Evolutionary conservation across 1,284 basidiomycete species (phyloP).

Genomic region (Melanopsichium pennsylvanicum): DNA sequence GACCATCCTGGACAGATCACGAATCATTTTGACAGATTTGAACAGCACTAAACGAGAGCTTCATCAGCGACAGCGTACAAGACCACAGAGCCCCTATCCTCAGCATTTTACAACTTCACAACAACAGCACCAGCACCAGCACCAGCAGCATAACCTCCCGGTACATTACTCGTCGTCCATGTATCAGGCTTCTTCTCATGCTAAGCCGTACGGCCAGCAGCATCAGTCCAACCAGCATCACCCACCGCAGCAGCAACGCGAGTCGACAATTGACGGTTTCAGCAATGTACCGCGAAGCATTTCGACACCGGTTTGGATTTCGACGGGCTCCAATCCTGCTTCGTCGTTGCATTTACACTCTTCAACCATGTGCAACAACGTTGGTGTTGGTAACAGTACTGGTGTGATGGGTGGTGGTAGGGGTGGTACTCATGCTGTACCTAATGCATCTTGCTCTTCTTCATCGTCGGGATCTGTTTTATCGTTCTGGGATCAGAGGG

Average conservation of each 20-base stretch:
- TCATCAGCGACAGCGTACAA: not conserved
- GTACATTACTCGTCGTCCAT: slow-evolving; percentile 4
- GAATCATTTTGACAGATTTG: not conserved
- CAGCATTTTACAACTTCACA: not conserved
- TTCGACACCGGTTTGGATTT: slow-evolving; percentile 18
- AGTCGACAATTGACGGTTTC: too few species aligned
- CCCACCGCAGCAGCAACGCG: too few species aligned
- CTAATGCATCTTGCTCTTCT: slow-evolving; percentile 10
- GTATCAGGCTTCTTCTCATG: slow-evolving; percentile 12
- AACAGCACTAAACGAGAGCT: not conserved
- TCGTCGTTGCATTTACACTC: slow-evolving; percentile 2
- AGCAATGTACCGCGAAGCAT: slow-evolving; percentile 14
- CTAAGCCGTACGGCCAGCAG: slow-evolving; percentile 4
- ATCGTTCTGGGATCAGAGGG: slow-evolving; percentile 28
- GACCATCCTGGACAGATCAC: not conserved
- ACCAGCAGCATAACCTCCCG: not conserved
- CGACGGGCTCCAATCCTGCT: slow-evolving; percentile 3
- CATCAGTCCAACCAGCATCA: slow-evolving; percentile 8
- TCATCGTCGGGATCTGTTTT: slow-evolving; percentile 27
- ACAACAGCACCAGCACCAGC: not conserved
- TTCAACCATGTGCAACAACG: too few species aligned
- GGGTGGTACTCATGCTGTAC: not conserved
- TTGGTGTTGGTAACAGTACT: too few species aligned
- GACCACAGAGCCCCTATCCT: not conserved
- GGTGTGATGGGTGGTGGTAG: too few species aligned